Base-by-base conservation (phyloP, 108 stramenopile species). In the Cylindrotheca fusiformis region DNA sequence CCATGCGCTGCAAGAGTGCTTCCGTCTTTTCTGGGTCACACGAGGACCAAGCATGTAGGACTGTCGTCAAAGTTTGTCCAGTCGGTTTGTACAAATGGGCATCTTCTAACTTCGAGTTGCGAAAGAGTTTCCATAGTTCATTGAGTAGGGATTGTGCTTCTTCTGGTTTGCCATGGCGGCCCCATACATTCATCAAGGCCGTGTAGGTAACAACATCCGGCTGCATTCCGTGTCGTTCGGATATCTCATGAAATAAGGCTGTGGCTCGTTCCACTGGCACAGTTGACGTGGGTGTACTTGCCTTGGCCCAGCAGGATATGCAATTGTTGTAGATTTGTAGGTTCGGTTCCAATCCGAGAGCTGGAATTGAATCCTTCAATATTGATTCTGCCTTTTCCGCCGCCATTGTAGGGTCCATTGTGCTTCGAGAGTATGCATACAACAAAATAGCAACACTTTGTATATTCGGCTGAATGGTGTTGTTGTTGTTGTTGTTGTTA, bases 131-230 rank as follows among this genome's bases (percentile, higher is more conserved):
- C 28, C 62, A 32, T 10, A 55, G 55, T 1, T 63, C 49, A 10
- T 64, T 31, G 22, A 72, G 21, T 45, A 72, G 20, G 3, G 24
- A 20, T 56, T 72, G 52, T 6, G 62, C 63, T 25, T 49, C 48
- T 29, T 59, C 49, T 6, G 63, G 26, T 3, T 49, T 17, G 3
- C 63, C 63, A 30, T 63, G 49, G 22, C 52, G 46, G 4, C 51
- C 71, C n/a, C 53, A 65, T 12, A 52, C 74, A 26, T 68, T 74
- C 19, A 82, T 58, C 1, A 74, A 54, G 14, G 54, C 60, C 8
- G 76, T 72, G 44, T 74, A 82, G 4, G 78, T 69, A 21, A 85
- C 76, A n/a, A 76, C 72, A 58, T 87, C 75, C 2, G 84, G 82
- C 31, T 44, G 24, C 27, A 66, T 24, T 36, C 55, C 44, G n/a